A percentile compares a stretch with the other conserved stretches of the same genome.
Evolutionary conservation across 2,329 filamentous ascomycete species (phyloP).

Genomic region (Elsinoe fawcettii): DNA sequence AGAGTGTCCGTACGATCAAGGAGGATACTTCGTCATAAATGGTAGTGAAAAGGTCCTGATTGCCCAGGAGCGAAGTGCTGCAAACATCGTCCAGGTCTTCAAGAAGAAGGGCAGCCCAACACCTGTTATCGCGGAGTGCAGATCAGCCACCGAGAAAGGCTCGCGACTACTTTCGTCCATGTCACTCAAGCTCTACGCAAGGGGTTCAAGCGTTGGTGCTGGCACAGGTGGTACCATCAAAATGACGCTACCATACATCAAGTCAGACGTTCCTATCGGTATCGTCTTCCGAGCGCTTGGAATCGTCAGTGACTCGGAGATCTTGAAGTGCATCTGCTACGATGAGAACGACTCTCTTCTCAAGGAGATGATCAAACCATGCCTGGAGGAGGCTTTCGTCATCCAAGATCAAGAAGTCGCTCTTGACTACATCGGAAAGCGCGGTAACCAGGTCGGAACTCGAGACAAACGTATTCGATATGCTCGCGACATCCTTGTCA

Average conservation of each 20-base stretch:
- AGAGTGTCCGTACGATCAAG: slow-evolving; percentile 96
- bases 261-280: slow-evolving; percentile 84
- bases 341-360: slow-evolving; percentile 92
- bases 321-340: slow-evolving; percentile 95
- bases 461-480: slow-evolving; percentile 87
- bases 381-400: slow-evolving; percentile 92
- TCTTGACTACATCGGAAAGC: slow-evolving; percentile 89
- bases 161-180: slow-evolving; percentile 90
- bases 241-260: slow-evolving; percentile 87
- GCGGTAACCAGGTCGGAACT: slow-evolving; percentile 67
- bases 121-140: slow-evolving; percentile 89
- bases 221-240: slow-evolving; percentile 82
- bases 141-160: slow-evolving; percentile 92
- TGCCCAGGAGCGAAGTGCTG: slow-evolving; percentile 92
- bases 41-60: slow-evolving; percentile 98
- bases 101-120: slow-evolving; percentile 95
- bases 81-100: slow-evolving; percentile 98
- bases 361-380: slow-evolving; percentile 94
- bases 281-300: slow-evolving; percentile 94
- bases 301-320: slow-evolving; percentile 95
- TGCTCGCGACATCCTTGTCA: slow-evolving; percentile 89
- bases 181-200: slow-evolving; percentile 81
- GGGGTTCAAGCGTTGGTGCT: slow-evolving; percentile 70
- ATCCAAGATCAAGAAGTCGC: slow-evolving; percentile 94
- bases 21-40: slow-evolving; percentile 99